Base-by-base conservation (phyloP, 2,329 filamentous ascomycete genomes). In the Calonectria pseudoturangicola region DNA sequence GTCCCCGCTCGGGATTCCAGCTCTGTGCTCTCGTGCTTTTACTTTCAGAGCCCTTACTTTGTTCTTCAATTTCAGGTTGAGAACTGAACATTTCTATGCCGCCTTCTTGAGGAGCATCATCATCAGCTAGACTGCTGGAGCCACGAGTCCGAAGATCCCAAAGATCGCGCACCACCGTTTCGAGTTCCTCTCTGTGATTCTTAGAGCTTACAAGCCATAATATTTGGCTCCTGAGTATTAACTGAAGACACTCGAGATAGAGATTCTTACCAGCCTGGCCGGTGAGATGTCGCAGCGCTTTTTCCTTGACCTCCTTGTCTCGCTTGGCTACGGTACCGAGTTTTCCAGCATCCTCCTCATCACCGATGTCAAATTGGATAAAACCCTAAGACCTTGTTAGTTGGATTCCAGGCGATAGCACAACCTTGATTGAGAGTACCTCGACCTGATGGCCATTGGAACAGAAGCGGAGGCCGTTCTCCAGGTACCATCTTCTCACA, bases 211-310 rank as follows among this genome's bases (percentile, higher is more conserved):
- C 86, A 36, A 98, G 87, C 88, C 93, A 96, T 80, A 90, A 85
- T 18, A 95, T 86, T 85, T 98, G 96, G 80, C 93, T 94, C 82
- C 95, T 92, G 33, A 99, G 86, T 60, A 98, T 89, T 39, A 98
- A 87, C 83, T 98, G 96, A 72, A 97, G 90, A 75, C 92, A 93
- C 81, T 98, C 93, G 43, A 98, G 87, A 82, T 94, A 98, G 28
- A 98, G 89, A 74, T 93, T 91, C 75, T 92, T 91, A 16, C 93
- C 96, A 66, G 91, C 89, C 58, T 90, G 87, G 50, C 96, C 96
- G 7, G 83, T 83, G 63, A 94, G 87, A 80, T 92, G 89, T 71
- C 86, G 86, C 60, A 87, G 87, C 58, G 88, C 85, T 60, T 87
- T 90, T 79, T 90, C 86, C 66, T 87, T 86, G 28, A 85, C 83